Conservation (phyloP, 2,329 filamentous ascomycete genomes). For the Fusarium mangiferae region DNA sequence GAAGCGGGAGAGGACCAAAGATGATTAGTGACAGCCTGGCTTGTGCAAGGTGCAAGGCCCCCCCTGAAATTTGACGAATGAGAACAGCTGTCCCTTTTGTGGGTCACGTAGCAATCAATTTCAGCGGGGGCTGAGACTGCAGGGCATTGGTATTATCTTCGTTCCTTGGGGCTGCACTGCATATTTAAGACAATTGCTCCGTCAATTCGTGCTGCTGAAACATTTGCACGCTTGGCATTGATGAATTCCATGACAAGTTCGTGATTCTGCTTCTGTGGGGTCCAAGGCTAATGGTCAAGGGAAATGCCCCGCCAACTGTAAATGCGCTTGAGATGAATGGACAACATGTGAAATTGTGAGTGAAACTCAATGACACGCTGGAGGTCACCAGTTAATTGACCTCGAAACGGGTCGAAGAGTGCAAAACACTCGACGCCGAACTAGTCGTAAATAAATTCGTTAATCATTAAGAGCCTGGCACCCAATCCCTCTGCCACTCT, state of each 20-base stretch:
- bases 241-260: neutral
- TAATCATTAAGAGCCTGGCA: fast-evolving
- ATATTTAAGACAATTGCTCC: neutral
- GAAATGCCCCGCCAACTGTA: neutral
- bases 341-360: fast-evolving
- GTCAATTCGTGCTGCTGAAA: neutral
- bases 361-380: neutral
- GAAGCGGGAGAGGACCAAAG: neutral
- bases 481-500: fast-evolving
- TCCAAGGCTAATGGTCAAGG: neutral
- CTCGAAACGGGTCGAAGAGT: fast-evolving
- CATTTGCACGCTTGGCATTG: neutral
- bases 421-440: fast-evolving
- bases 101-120: neutral
- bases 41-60: slow-evolving; percentile 23
- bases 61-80: slow-evolving; percentile 21
- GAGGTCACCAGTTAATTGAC: neutral
- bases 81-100: slow-evolving; percentile 38
- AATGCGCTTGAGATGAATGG: fast-evolving
- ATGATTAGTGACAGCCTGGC: slow-evolving; percentile 37
- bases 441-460: fast-evolving
- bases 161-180: neutral
- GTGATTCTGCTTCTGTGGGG: neutral
- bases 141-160: slow-evolving; percentile 1
- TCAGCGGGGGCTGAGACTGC: neutral